phyloP scores from a whole-genome alignment of 2,329 filamentous ascomycete species.

The Aspergillus quadrilineatus region DNA sequence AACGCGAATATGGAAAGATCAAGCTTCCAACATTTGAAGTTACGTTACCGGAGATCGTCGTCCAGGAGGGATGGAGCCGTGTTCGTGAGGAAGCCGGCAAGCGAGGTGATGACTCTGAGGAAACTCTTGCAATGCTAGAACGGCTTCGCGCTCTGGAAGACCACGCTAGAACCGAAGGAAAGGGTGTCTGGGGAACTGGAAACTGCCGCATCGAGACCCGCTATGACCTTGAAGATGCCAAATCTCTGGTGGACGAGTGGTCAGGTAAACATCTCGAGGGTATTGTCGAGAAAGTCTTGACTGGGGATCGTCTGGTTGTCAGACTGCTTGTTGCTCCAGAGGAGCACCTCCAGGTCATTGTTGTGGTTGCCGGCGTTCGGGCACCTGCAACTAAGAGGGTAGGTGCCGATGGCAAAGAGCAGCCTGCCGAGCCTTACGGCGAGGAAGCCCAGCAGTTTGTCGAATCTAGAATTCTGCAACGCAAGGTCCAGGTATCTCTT shows the following conservation, averaged over 20 bases:
- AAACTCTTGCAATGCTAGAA: conserved; percentile 68
- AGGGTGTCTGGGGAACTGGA: conserved; percentile 74
- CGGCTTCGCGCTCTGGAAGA: conserved; percentile 74
- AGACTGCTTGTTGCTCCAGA: conserved; percentile 76
- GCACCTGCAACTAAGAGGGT: conserved; percentile 85
- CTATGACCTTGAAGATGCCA: conserved; percentile 76
- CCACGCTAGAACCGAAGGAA: conserved; percentile 72
- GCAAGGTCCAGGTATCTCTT: conserved; percentile 77
- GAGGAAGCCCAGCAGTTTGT: conserved; percentile 87
- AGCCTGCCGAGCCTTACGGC: conserved; percentile 83
- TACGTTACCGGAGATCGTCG: conserved; percentile 75
- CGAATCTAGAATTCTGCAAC: conserved; percentile 80
- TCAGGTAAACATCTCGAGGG: conserved; percentile 83
- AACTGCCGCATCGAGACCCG: conserved; percentile 69
- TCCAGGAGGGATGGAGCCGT: conserved; percentile 89
- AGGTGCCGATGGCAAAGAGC: conserved; percentile 74
- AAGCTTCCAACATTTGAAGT: conserved; percentile 67
- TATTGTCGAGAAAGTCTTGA: conserved; percentile 86
- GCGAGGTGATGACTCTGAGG: conserved; percentile 77
- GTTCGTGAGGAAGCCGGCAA: conserved; percentile 90
- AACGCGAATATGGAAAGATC: conserved; percentile 84
- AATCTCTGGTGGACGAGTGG: conserved; percentile 73
- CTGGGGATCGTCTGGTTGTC: conserved; percentile 84
- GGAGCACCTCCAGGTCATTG: conserved; percentile 85
- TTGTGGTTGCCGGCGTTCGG: conserved; percentile 83